Percentiles rank a stretch among this genome's conserved stretches.
phyloP scores from a whole-genome alignment of 1,284 basidiomycete genomes.

The Rhodotorula sp. region DNA sequence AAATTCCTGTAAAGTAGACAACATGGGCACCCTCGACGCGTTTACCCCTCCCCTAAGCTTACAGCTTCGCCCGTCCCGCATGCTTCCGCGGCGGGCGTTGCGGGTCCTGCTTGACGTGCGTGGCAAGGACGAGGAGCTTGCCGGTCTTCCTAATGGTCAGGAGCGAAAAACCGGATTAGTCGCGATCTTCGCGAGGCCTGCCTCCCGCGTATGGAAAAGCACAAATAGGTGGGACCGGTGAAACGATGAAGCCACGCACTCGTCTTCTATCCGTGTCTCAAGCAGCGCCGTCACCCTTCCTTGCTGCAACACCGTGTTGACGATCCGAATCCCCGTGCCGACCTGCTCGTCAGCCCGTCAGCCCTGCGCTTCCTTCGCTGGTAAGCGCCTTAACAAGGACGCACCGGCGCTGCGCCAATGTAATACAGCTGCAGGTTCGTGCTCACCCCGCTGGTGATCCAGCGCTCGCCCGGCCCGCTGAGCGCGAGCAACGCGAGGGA shows the following conservation, averaged over 20 bases:
- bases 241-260: background rate
- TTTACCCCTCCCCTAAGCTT: background rate
- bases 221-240: background rate
- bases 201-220: too few species aligned
- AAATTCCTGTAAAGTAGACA: too few species aligned
- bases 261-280: slow-evolving; percentile 30
- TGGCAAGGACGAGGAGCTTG: slow-evolving; percentile 25
- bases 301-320: slow-evolving; percentile 30
- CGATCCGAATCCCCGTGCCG: slow-evolving; percentile 23
- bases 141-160: slow-evolving; percentile 11
- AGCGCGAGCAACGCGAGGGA: slow-evolving; percentile 26
- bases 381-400: background rate
- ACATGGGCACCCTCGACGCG: too few species aligned
- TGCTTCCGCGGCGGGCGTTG: background rate
- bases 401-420: slow-evolving; percentile 30
- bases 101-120: slow-evolving; percentile 37
- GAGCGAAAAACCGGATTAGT: too few species aligned
- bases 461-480: slow-evolving; percentile 14
- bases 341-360: slow-evolving; percentile 3
- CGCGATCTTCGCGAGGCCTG: background rate
- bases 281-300: slow-evolving; percentile 23
- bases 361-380: too few species aligned
- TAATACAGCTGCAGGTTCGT: slow-evolving; percentile 35
- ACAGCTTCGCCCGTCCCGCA: background rate
- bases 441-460: slow-evolving; percentile 31